A percentile compares a stretch with the other conserved stretches of the same genome.
These are phyloP conservation scores for Spencermartinsiella europaea DNA, from an alignment of 805 yeast genomes.

Conservation along the genomic window DNA sequence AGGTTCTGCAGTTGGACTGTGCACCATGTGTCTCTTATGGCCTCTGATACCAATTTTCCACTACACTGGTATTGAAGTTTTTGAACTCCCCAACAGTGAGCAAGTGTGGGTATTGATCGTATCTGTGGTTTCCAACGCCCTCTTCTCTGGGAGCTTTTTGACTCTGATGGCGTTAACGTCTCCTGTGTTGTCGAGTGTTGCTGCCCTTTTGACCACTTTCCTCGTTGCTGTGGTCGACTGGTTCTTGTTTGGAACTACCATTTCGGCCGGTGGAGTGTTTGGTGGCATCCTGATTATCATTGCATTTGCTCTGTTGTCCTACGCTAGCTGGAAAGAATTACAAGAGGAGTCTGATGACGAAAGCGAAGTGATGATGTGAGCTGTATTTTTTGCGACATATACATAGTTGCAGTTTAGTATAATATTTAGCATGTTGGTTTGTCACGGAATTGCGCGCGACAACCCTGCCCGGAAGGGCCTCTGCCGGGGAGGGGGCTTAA, in stretches of 20 bases:
- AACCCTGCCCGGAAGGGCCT: no score
- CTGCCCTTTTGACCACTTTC: slow-evolving; percentile 69
- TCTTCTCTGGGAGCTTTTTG: slow-evolving; percentile 67
- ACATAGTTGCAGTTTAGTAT: no score
- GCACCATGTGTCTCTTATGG: slow-evolving; percentile 49
- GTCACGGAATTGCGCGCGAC: no score
- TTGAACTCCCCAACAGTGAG: slow-evolving; percentile 44
- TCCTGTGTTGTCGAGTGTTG: slow-evolving; percentile 70
- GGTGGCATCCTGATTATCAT: slow-evolving; percentile 67
- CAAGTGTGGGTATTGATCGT: slow-evolving; percentile 43
- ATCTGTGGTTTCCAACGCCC: slow-evolving; percentile 58
- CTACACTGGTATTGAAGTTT: slow-evolving; percentile 50
- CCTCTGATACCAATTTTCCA: slow-evolving; percentile 46
- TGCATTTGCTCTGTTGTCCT: slow-evolving; percentile 58
- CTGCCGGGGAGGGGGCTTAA: no score
- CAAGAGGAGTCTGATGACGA: slow-evolving; percentile 34
- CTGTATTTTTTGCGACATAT: no score
- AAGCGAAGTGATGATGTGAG: slow-evolving; percentile 15
- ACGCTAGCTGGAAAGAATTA: slow-evolving; percentile 33
- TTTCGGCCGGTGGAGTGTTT: slow-evolving; percentile 51
- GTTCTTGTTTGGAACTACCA: slow-evolving; percentile 53
- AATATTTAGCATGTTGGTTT: no score
- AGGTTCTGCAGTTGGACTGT: slow-evolving; percentile 61
- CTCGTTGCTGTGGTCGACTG: slow-evolving; percentile 76
- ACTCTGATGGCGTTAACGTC: slow-evolving; percentile 78